A percentile compares a stretch with the other conserved stretches of the same genome.
These are phyloP conservation scores for Aspergillus caelatus DNA, from an alignment of 2,329 filamentous ascomycete genomes.

Conservation along the genomic window DNA sequence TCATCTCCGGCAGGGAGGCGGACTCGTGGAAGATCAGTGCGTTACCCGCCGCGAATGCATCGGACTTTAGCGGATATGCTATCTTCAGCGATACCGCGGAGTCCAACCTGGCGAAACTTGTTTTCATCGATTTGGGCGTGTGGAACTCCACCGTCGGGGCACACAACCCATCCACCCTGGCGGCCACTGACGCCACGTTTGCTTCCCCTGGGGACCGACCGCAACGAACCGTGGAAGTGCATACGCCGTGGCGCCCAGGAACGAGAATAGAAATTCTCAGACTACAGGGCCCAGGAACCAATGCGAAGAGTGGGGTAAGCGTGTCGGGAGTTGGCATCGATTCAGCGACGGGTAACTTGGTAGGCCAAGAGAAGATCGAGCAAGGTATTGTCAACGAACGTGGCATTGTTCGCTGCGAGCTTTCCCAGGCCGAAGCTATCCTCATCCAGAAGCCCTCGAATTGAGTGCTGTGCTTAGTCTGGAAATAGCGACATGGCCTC, in stretches of 20 bases:
- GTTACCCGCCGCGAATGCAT: slow-evolving; percentile 4
- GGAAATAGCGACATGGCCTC: too few relatives aligned
- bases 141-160: slow-evolving; percentile 10
- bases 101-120: slow-evolving; percentile 2
- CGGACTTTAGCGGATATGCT: slow-evolving; percentile 11
- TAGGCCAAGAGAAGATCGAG: background rate
- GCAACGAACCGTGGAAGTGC: background rate
- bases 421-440: slow-evolving; percentile 7
- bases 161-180: slow-evolving; percentile 9
- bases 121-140: slow-evolving; percentile 10
- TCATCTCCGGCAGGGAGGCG: background rate
- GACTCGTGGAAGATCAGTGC: background rate
- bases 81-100: background rate
- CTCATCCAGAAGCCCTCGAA: background rate
- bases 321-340: slow-evolving; percentile 9
- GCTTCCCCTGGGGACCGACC: slow-evolving; percentile 3
- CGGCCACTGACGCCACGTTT: slow-evolving; percentile 1
- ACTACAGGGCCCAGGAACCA: slow-evolving; percentile 12
- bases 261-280: background rate
- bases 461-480: background rate
- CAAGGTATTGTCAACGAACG: background rate
- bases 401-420: background rate
- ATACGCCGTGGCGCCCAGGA: slow-evolving; percentile 7
- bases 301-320: slow-evolving; percentile 11
- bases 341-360: background rate